Conservation (phyloP, 2,329 filamentous ascomycete genomes). For the Beauveria scarabaeidicola region DNA sequence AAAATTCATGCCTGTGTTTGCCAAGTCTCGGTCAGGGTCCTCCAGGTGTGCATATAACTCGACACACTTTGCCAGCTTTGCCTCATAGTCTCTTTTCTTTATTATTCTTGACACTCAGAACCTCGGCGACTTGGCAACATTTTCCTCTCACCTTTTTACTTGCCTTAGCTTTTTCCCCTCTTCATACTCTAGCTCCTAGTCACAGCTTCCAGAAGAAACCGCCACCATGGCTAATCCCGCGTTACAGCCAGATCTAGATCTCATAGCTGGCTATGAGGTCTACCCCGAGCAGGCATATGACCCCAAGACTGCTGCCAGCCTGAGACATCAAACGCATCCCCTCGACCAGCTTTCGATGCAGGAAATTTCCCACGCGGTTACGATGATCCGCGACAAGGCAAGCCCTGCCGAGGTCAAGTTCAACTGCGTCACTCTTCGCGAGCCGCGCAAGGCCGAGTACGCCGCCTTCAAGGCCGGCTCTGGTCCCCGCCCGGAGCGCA, state of each 20-base stretch:
- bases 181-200: background rate
- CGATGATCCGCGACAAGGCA: constrained; percentile 36
- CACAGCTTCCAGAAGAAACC: background rate
- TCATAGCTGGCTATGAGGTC: constrained; percentile 37
- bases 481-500: constrained; percentile 40
- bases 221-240: constrained; percentile 16
- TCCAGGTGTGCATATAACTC: constrained; percentile 4
- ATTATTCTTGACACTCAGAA: background rate
- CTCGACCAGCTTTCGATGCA: constrained; percentile 44
- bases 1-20: background rate
- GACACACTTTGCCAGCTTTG: background rate
- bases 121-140: background rate
- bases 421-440: constrained; percentile 60
- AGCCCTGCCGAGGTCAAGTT: constrained; percentile 28
- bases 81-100: background rate
- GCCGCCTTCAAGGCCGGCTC: constrained; percentile 47
- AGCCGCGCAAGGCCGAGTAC: constrained; percentile 56
- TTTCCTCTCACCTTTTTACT: background rate
- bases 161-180: background rate
- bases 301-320: constrained; percentile 28
- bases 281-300: constrained; percentile 30
- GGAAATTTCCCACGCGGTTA: constrained; percentile 43
- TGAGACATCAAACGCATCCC: constrained; percentile 28
- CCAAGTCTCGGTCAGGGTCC: constrained; percentile 1
- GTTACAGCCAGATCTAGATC: constrained; percentile 28